Percentiles rank a stretch among this genome's conserved stretches.
These are phyloP conservation scores for Lolium perenne DNA, from an alignment of 176 grass and related monocot species.

Conservation along the genomic window DNA sequence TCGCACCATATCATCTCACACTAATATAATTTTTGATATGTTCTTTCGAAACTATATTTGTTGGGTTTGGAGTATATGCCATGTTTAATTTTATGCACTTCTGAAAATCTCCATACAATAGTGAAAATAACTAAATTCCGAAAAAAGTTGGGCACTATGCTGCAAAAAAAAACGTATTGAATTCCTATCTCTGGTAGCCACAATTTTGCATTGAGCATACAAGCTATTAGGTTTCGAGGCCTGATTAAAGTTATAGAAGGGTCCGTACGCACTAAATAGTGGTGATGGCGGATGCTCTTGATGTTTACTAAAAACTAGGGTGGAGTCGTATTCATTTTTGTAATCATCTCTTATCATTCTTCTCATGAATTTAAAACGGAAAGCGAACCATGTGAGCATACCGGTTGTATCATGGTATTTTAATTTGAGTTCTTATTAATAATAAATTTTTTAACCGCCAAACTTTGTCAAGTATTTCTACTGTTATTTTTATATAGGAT, in stretches of 20 bases:
- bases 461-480: neutral
- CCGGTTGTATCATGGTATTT: neutral
- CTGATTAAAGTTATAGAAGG: constrained; percentile 70
- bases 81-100: constrained; percentile 7
- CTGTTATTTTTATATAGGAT: neutral
- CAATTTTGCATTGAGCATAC: constrained; percentile 70
- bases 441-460: neutral
- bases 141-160: constrained; percentile 37
- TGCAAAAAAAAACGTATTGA: constrained; percentile 18
- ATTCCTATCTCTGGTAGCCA: constrained; percentile 40
- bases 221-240: constrained; percentile 91
- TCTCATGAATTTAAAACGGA: too few species aligned
- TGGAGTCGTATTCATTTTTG: neutral
- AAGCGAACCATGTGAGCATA: neutral
- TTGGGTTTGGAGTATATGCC: neutral
- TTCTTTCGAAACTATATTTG: too few species aligned
- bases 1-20: too few species aligned
- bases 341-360: neutral
- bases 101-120: constrained; percentile 9
- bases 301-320: neutral
- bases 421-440: neutral
- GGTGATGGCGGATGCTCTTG: neutral
- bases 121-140: constrained; percentile 12
- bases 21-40: too few species aligned
- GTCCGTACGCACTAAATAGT: neutral